Conservation (phyloP, 352 stramenopile species). For the Globisporangium camurandrum region DNA sequence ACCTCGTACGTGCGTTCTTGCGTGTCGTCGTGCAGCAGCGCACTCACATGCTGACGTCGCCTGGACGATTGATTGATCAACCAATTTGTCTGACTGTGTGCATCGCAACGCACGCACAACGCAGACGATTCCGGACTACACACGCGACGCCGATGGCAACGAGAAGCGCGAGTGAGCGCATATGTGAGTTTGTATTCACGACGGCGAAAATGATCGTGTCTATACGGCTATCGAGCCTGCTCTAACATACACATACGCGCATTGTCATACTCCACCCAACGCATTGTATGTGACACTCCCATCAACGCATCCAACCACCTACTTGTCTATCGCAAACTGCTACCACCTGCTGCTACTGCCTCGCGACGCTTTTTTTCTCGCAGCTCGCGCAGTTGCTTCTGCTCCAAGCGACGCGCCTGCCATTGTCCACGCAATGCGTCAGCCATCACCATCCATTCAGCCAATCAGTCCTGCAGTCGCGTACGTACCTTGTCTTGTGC, state of each 20-base stretch:
- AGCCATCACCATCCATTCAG: background rate
- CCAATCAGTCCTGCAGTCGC: background rate
- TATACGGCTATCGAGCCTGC: background rate
- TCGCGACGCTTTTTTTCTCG: conserved; percentile 10
- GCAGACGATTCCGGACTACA: conserved; percentile 11
- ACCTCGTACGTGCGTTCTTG: conserved; percentile 41
- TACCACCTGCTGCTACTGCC: background rate
- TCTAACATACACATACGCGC: background rate
- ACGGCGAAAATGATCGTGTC: background rate
- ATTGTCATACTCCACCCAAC: too few relatives aligned
- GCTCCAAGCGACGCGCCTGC: conserved; percentile 42
- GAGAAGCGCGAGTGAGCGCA: conserved; percentile 9
- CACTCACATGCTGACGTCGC: too few relatives aligned
- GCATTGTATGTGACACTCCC: too few relatives aligned
- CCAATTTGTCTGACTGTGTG: too few relatives aligned
- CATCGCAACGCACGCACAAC: too few relatives aligned
- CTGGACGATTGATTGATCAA: too few relatives aligned
- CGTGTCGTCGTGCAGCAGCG: background rate
- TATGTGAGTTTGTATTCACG: background rate
- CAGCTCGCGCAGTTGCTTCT: conserved; percentile 39
- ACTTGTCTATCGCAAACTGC: background rate
- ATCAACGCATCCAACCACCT: too few relatives aligned
- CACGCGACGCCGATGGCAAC: conserved; percentile 6
- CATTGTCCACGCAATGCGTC: background rate
- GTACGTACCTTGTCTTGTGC: conserved; percentile 57